Base-by-base conservation (phyloP, 192 early-diverging fungal genomes). In the Backusella parvicylindrica region DNA sequence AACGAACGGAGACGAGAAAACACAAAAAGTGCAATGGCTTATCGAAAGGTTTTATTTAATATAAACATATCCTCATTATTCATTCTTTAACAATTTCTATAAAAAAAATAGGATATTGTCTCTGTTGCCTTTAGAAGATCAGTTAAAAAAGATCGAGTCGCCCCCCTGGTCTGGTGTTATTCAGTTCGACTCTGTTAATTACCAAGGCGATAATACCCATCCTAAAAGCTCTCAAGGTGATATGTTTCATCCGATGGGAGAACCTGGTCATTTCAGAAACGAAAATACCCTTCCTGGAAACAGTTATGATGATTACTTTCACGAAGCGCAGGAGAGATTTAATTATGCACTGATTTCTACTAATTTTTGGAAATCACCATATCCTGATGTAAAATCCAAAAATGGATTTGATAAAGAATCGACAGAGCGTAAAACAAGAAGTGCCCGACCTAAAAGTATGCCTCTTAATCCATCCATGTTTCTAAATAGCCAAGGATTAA, bases 281-380 rank as follows among this genome's bases (percentile, higher is more conserved):
- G 32, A 73, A 16, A 64, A 47, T 12, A 72, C 73, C 18, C 72
- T 81, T 35, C 75, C 79, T 43, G 77, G 73, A 41, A 82, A 79
- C 32, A 79, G 75, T 18, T 82, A 82, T 67, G 77, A 82, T 35
- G 81, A 82, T 60, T 82, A 82, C 33, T 82, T 82, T 37, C 77
- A 77, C 11, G 81, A 82, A 73, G 81, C 81, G 15, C 73, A 77
- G 68, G 81, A 82, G 53, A 40, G 81, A 13, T 73, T 79, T 26
- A 77, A 79, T 28, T 82, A 76, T 70, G 81, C 74, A 12, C 60
- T 82, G 4, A 56, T 82, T 40, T 77, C 81, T 8, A 74, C 67
- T 26, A 78, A 78, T 26, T 82, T 79, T 40, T 82, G 81, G 81
- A 69, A 75, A 31, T 56, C 73, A 11, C 81, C 81, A 8, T 82